phyloP scores from a whole-genome alignment of 2,329 filamentous ascomycete genomes.

The Xylariaceae sp. region DNA sequence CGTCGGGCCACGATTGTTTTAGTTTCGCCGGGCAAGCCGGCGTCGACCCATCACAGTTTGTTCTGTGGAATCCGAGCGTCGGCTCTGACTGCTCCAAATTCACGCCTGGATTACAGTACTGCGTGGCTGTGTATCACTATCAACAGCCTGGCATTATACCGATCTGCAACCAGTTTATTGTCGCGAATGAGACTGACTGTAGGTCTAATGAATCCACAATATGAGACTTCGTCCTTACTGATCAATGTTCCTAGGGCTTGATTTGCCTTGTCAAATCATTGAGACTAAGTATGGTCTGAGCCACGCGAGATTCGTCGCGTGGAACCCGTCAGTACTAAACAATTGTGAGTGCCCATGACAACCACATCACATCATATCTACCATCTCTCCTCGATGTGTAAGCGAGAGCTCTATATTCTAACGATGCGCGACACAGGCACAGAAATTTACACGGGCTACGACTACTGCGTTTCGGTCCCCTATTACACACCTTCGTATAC shows the following conservation, averaged over 20 bases:
- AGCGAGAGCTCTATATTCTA: too few relatives aligned
- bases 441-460: constrained; percentile 7
- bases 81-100: constrained; percentile 12
- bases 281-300: constrained; percentile 12
- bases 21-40: constrained; percentile 1
- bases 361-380: too few relatives aligned
- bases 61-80: constrained; percentile 6
- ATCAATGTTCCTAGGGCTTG: neutral
- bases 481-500: constrained; percentile 8
- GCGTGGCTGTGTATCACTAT: constrained; percentile 11
- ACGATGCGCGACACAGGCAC: constrained; percentile 5
- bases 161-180: constrained; percentile 11
- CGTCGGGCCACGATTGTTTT: neutral
- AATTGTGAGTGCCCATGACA: constrained; percentile 21
- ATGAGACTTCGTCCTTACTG: neutral
- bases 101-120: constrained; percentile 3
- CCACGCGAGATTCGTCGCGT: constrained; percentile 15
- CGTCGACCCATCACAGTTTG: constrained; percentile 5
- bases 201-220: constrained; percentile 1
- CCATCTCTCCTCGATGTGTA: too few relatives aligned
- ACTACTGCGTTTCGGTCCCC: constrained; percentile 18
- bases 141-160: constrained; percentile 5
- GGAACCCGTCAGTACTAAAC: constrained; percentile 8
- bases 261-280: constrained; percentile 14
- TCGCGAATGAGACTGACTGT: constrained; percentile 13